Percentiles rank a stretch among this genome's conserved stretches.
phyloP scores from a whole-genome alignment of 164 flowering plant species.

The Aristolochia contorta region DNA sequence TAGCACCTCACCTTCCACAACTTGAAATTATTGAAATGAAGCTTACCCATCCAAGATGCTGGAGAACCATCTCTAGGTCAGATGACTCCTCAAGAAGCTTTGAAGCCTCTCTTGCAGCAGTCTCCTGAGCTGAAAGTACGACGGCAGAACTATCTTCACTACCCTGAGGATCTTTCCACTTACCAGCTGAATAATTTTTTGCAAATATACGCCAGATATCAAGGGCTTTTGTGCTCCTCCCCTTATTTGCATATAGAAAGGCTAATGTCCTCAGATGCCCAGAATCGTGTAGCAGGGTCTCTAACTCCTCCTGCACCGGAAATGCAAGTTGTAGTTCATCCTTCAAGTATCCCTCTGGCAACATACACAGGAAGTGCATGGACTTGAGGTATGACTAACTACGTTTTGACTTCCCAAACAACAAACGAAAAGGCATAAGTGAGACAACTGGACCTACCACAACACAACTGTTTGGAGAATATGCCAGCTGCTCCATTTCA shows the following conservation, averaged over 20 bases:
- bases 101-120: conserved; percentile 80
- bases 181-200: conserved; percentile 51
- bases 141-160: conserved; percentile 14
- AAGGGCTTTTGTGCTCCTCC: conserved; percentile 74
- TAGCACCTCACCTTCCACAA: not conserved
- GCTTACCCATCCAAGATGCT: conserved; percentile 96
- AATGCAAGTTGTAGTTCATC: conserved; percentile 68
- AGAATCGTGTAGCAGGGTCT: conserved; percentile 74
- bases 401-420: conserved; percentile 9
- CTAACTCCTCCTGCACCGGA: conserved; percentile 98
- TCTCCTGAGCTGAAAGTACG: conserved; percentile 38
- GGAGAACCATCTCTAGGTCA: conserved; percentile 70
- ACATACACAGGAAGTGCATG: conserved; percentile 35
- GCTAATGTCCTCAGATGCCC: conserved; percentile 93
- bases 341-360: conserved; percentile 55
- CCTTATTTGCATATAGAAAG: conserved; percentile 83
- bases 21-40: not conserved
- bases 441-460: conserved; percentile 52
- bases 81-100: conserved; percentile 85
- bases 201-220: conserved; percentile 76
- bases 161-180: conserved; percentile 40
- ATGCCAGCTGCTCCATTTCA: conserved; percentile 90
- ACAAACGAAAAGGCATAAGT: not conserved
- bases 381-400: conserved; percentile 28
- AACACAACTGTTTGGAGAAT: conserved; percentile 69